These are phyloP conservation scores for Zygosaccharomyces pseudobailii DNA, from an alignment of 1,139 yeast species.

Conservation along the genomic window DNA sequence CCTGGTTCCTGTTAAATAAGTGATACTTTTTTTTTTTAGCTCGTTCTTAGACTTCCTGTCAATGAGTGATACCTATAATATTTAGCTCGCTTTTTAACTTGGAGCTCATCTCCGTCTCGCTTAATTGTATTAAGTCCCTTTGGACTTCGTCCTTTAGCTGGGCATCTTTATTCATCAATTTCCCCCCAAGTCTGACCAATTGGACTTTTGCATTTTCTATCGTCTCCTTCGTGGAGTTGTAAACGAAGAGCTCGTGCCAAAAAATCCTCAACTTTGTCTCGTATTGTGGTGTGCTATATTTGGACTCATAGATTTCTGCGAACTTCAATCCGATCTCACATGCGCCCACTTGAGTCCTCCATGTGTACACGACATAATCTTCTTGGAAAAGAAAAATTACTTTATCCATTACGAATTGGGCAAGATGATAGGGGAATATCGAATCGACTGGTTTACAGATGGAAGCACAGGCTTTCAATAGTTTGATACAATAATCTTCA, in stretches of 20 bases:
- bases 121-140: conserved; percentile 33
- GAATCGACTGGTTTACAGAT: conserved; percentile 25
- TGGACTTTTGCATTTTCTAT: conserved; percentile 64
- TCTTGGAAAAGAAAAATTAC: conserved; percentile 33
- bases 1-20: neutral
- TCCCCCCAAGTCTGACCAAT: conserved; percentile 38
- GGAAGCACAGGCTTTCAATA: conserved; percentile 29
- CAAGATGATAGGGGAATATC: conserved; percentile 14
- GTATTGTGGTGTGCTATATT: conserved; percentile 2
- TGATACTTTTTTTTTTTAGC: too few relatives aligned
- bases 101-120: conserved; percentile 33
- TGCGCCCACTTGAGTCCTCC: conserved; percentile 52
- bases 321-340: conserved; percentile 38
- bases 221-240: conserved; percentile 43
- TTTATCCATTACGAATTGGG: conserved; percentile 21
- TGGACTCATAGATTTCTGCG: conserved; percentile 20
- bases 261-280: conserved; percentile 15
- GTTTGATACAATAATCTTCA: conserved; percentile 38
- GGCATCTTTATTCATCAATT: conserved; percentile 14
- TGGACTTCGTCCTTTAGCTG: conserved; percentile 19
- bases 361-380: conserved; percentile 42
- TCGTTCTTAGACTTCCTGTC: too few relatives aligned
- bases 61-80: conserved; percentile 21
- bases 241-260: conserved; percentile 32
- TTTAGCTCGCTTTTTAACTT: conserved; percentile 39